Evolutionary conservation across 306 rosid genomes (phyloP), one percentile per base, ranked within the genome.

Genomic region (Quercus mongolica): DNA sequence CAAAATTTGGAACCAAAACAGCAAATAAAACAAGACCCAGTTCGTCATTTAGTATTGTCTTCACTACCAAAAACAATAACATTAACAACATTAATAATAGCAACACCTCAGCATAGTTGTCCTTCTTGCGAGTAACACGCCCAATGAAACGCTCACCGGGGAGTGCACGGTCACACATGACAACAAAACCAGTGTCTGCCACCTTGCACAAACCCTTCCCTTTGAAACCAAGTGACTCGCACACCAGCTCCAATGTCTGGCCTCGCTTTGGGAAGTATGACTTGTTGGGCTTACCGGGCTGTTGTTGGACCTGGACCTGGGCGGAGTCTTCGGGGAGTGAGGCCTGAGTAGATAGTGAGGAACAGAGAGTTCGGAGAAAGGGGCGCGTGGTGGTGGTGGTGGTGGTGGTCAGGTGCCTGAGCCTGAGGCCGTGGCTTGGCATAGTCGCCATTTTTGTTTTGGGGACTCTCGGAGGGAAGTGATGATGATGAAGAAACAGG

Each of bases 141-240:
- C 98, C 97, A 4, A 92, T 74, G 91, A 95, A 95, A 4, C 94
- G 94, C 80, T 95, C 99, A 4, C 99, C 99, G 17, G 98, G 97
- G 28, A 95, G 94, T 15, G 89, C 99, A 46, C 96, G 97, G 90
- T 95, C 97, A 70, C 98, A 91, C 89, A 95, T 84, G 73, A 95
- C 96, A 26, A 92, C 91, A 74, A 90, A 95, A 25, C 99, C 98
- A 19, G 97, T 86, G 18, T 89, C 87, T 1, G 89, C 74, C 56
- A 92, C 98, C 79, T 91, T 95, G 82, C 99, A 95, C 5, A 92
- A 85, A 8, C 99, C 99, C 71, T 95, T 92, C 17, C 98, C 99
- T 64, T 95, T 95, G 86, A 84, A 92, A 52, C 94, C 98, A 69
- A 92, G 84, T 6, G 96, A 91, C 78, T 92, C 97, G 35, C 99